These are phyloP conservation scores for Laetiporus sulphureus DNA, from an alignment of 1,284 basidiomycete genomes.

Conservation along the genomic window DNA sequence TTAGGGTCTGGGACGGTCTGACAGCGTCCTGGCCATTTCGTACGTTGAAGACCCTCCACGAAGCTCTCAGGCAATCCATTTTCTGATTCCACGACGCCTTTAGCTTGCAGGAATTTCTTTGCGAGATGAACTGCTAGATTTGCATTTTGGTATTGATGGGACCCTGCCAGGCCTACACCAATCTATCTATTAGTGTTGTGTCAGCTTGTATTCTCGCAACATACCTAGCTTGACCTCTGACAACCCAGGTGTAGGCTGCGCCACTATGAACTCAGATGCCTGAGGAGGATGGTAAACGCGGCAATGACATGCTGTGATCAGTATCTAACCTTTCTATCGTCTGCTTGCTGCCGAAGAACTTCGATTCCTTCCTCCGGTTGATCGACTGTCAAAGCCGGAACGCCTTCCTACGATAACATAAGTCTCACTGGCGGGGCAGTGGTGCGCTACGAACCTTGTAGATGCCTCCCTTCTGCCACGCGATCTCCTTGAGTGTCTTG, in stretches of 20 bases:
- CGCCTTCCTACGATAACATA: conserved; percentile 47
- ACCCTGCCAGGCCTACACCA: conserved; percentile 75
- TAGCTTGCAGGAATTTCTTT: conserved; percentile 58
- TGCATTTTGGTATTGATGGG: conserved; percentile 89
- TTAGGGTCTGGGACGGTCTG: conserved; percentile 70
- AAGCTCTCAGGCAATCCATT: conserved; percentile 46
- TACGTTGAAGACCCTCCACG: conserved; percentile 55
- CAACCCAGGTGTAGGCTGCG: conserved; percentile 42
- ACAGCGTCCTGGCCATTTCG: conserved; percentile 96
- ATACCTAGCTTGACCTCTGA: conserved; percentile 58
- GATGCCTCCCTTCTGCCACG: conserved; percentile 95
- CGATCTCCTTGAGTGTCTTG: conserved; percentile 86
- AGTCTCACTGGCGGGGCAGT: not conserved
- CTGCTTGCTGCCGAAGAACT: conserved; percentile 63
- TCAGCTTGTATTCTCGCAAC: conserved; percentile 9
- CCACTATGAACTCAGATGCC: conserved; percentile 52
- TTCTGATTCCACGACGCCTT: conserved; percentile 23
- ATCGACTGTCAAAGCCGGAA: conserved; percentile 79
- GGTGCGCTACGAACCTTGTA: conserved; percentile 69
- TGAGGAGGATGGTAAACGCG: conserved; percentile 6
- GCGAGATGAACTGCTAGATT: conserved; percentile 79
- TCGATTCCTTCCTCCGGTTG: conserved; percentile 69
- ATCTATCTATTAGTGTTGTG: too few species aligned
- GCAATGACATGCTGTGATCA: not conserved
- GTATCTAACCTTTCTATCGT: conserved; percentile 49